Percentiles rank a stretch among this genome's conserved stretches.
Conservation (phyloP, 805 yeast species). For the Debaryomyces prosopidis region DNA sequence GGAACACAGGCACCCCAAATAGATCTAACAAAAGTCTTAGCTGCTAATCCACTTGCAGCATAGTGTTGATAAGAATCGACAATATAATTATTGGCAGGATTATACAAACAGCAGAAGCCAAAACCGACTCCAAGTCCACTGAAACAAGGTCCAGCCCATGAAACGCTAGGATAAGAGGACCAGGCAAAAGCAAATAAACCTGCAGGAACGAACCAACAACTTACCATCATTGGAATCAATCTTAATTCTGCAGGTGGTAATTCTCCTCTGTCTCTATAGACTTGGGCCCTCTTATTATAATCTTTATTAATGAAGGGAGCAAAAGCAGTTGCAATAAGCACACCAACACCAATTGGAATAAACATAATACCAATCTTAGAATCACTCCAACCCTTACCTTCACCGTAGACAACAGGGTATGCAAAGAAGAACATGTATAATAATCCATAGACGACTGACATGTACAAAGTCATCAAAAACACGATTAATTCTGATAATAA, state of each 20-base stretch:
- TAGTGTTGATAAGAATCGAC: conserved; percentile 42
- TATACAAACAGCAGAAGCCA: conserved; percentile 35
- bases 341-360: conserved; percentile 40
- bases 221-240: conserved; percentile 39
- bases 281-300: conserved; percentile 36
- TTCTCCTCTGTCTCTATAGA: conserved; percentile 33
- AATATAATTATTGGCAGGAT: conserved; percentile 40
- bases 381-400: conserved; percentile 39
- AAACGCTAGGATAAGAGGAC: conserved; percentile 33
- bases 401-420: conserved; percentile 32
- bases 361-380: conserved; percentile 39
- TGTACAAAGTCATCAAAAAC: conserved; percentile 35
- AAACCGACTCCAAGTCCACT: conserved; percentile 35
- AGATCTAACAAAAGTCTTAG: conserved; percentile 39
- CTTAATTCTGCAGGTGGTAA: conserved; percentile 42
- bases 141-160: conserved; percentile 43
- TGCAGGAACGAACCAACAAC: conserved; percentile 38
- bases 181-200: conserved; percentile 40
- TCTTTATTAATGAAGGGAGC: conserved; percentile 35
- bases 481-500: conserved; percentile 36
- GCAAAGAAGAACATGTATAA: conserved; percentile 44
- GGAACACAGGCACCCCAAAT: conserved; percentile 55
- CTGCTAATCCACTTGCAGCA: conserved; percentile 39
- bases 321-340: conserved; percentile 22
- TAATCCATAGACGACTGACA: conserved; percentile 38